Evolutionary conservation across 2,329 filamentous ascomycete species (phyloP), one percentile per base, ranked within the genome.

Genomic region (Claviceps paspali): DNA sequence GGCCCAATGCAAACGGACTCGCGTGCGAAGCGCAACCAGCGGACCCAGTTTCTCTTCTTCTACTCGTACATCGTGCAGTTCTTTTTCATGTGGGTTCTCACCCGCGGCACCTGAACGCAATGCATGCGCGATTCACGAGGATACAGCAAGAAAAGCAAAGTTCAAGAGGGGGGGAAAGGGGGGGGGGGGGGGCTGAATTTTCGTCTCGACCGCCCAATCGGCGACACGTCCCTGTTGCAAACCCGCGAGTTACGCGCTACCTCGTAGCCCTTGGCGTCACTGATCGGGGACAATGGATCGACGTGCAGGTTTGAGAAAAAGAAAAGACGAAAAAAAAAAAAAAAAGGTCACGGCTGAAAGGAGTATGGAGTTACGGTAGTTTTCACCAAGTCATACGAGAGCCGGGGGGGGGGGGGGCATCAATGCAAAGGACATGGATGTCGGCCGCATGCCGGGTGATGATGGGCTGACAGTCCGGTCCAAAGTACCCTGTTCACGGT

Each of bases 1-100:
- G 72, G 73, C 47, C 68, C 77, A 42, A 73, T 77, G 69, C 64
- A 73, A 54, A 71, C 70, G 48, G 82, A 92, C 42, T 84, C 84
- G 21, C 75, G 87, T 44, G 79, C 82, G 28, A 91, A 94, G 63
- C 78, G 82, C 53, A 91, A 82, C 59, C 77, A 85, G 55, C 70
- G 87, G 44, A 94, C 86, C 2, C 85, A 94, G 59, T 94, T 94
- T 53, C 68, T 95, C 47, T 93, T 93, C 59, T 70, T 87, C 48
- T 95, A 98, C 62, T 88, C 87, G 31, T 98, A 96, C 59, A 67
- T 92, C 38, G 79, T 96, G 39, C 91, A 98, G 63, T 73, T 96
- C 47, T 65, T 87, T 39, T 93, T 96, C 59, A 98, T 96, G 87
- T 91, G 88, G 79, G 59, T 74, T 46, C 59, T 76, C 41, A 73